A percentile compares a stretch with the other conserved stretches of the same genome.
Evolutionary conservation across 192 early-diverging fungal species (phyloP).

Genomic region (Entomortierella parvispora): DNA sequence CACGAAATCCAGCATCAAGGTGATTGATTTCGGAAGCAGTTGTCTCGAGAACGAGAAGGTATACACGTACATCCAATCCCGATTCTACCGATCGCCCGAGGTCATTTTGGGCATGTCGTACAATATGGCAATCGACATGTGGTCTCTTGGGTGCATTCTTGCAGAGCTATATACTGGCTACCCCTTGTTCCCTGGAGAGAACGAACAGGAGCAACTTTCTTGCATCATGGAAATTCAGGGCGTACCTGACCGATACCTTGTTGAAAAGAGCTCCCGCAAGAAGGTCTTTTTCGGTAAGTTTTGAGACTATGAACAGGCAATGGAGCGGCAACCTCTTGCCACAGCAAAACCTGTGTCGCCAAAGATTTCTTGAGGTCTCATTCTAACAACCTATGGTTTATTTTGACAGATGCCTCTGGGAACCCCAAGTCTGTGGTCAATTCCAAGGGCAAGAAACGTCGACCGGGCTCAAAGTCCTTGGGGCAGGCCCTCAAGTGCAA

Average conservation of each 20-base stretch:
- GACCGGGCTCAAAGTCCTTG: constrained; percentile 82
- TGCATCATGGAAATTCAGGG: constrained; percentile 96
- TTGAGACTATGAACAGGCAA: constrained; percentile 10
- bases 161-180: constrained; percentile 91
- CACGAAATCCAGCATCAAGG: constrained; percentile 85
- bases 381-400: background rate
- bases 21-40: constrained; percentile 98
- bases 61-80: constrained; percentile 97
- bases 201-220: constrained; percentile 94
- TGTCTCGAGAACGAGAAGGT: constrained; percentile 93
- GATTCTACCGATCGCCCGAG: constrained; percentile 98
- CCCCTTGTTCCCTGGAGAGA: constrained; percentile 97
- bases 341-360: constrained; percentile 15
- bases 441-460: constrained; percentile 89
- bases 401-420: constrained; percentile 56
- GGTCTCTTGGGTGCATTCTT: constrained; percentile 96
- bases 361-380: constrained; percentile 31
- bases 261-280: constrained; percentile 82
- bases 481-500: constrained; percentile 74
- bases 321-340: constrained; percentile 24
- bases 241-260: constrained; percentile 74
- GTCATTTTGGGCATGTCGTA: constrained; percentile 93
- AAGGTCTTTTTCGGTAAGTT: constrained; percentile 88
- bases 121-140: constrained; percentile 95
- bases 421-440: constrained; percentile 76